A percentile compares a stretch with the other conserved stretches of the same genome.
phyloP scores from a whole-genome alignment of 1,284 basidiomycete genomes.

The Naganishia sp. region DNA sequence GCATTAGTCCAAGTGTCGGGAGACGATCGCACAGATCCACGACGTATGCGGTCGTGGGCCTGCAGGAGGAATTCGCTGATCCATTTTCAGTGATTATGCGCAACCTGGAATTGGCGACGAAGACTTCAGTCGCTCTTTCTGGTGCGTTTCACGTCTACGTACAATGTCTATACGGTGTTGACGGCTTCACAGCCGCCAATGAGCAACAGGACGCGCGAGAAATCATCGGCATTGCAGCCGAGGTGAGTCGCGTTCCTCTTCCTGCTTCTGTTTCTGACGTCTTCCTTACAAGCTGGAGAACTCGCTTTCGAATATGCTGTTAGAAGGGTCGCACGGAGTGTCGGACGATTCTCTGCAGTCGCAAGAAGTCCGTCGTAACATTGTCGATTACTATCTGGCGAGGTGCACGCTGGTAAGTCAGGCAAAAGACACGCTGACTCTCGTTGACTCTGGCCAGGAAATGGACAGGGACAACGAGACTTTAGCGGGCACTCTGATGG shows the following conservation, averaged over 20 bases:
- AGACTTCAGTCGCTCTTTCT: conserved; percentile 18
- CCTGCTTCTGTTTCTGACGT: too few species aligned
- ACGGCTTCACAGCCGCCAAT: not conserved
- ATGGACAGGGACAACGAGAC: conserved; percentile 17
- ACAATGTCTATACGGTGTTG: too few species aligned
- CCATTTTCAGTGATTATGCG: conserved; percentile 5
- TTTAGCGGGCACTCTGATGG: conserved; percentile 6
- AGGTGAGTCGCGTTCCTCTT: not conserved
- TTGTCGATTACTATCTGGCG: conserved; percentile 20
- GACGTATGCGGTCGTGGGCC: not conserved
- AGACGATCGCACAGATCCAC: not conserved
- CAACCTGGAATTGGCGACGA: conserved; percentile 15
- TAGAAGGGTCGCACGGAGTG: conserved; percentile 2
- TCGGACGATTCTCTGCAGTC: conserved; percentile 1
- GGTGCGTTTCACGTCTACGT: not conserved
- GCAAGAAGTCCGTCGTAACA: not conserved
- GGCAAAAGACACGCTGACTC: too few species aligned
- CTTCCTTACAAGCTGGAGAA: conserved; percentile 7
- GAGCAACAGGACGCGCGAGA: conserved; percentile 9
- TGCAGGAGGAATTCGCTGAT: not conserved
- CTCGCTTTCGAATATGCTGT: conserved; percentile 3
- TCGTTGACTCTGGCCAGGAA: not conserved
- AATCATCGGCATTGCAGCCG: conserved; percentile 10
- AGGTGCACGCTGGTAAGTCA: conserved; percentile 8
- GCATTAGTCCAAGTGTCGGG: conserved; percentile 17